These are phyloP conservation scores for Lentinula raphanica DNA, from an alignment of 768 basidiomycete genomes.

Conservation along the genomic window DNA sequence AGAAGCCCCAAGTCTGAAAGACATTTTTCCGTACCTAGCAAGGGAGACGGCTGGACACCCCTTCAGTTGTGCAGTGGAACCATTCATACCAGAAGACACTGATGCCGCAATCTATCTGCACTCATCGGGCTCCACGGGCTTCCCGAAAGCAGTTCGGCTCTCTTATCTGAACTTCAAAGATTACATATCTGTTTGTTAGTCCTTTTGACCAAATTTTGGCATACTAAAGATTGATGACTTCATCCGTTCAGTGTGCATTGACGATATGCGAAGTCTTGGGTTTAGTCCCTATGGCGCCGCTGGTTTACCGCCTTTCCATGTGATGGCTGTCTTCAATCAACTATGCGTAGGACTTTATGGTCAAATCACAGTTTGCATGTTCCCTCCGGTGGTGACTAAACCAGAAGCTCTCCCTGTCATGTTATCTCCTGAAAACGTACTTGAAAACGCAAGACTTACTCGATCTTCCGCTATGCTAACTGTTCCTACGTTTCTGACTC, in stretches of 20 bases:
- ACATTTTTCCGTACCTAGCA: conserved; percentile 38
- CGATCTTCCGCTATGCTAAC: conserved; percentile 14
- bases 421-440: conserved; percentile 23
- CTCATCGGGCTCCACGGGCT: conserved; percentile 27
- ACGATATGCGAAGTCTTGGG: background rate
- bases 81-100: background rate
- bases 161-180: conserved; percentile 6
- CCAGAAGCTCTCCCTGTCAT: conserved; percentile 18
- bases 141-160: conserved; percentile 11
- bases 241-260: background rate
- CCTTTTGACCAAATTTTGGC: background rate
- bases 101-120: conserved; percentile 19
- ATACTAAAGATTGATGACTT: background rate
- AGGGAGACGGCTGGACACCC: conserved; percentile 23
- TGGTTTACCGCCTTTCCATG: conserved; percentile 1
- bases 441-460: conserved; percentile 14
- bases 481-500: conserved; percentile 22
- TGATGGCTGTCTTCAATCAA: background rate
- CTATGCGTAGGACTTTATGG: background rate
- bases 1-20: conserved; percentile 25
- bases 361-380: background rate
- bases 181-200: conserved; percentile 6
- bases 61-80: conserved; percentile 23
- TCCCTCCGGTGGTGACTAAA: background rate
- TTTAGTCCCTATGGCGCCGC: background rate